phyloP scores from a whole-genome alignment of 1,284 basidiomycete species.

The Melanopsichium pennsylvanicum region DNA sequence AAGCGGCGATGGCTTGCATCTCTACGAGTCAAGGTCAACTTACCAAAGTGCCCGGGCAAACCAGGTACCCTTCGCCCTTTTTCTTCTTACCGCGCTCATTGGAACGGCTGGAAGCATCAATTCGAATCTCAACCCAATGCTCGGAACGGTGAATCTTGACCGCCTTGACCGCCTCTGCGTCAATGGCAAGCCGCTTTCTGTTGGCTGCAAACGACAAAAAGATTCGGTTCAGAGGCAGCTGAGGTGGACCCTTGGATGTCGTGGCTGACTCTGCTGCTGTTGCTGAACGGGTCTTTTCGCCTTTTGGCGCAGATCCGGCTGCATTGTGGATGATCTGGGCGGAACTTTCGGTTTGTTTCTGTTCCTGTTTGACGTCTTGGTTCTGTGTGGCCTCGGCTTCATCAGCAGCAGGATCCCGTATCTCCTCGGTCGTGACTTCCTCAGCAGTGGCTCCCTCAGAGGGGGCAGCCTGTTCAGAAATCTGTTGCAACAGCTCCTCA shows the following conservation, averaged over 20 bases:
- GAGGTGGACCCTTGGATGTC: slow-evolving; percentile 57
- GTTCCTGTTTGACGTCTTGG: no score
- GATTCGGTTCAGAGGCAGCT: slow-evolving; percentile 69
- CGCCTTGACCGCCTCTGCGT: slow-evolving; percentile 83
- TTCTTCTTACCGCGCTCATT: slow-evolving; percentile 31
- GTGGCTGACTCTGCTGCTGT: neutral
- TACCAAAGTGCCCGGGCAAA: slow-evolving; percentile 74
- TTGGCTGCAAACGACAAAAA: slow-evolving; percentile 92
- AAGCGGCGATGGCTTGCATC: no score
- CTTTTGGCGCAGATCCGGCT: neutral
- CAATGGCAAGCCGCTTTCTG: slow-evolving; percentile 82
- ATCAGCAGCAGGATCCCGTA: no score
- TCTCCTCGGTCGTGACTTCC: no score
- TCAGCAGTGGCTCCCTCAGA: no score
- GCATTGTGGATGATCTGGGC: no score
- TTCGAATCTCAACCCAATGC: slow-evolving; percentile 81
- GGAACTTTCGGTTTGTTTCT: no score
- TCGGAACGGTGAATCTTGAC: slow-evolving; percentile 82
- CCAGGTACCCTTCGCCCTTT: slow-evolving; percentile 70
- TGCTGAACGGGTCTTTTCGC: no score
- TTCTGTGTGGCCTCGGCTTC: no score
- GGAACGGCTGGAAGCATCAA: slow-evolving; percentile 65
- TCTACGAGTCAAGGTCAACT: no score
- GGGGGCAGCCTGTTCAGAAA: neutral
- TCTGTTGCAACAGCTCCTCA: neutral